phyloP scores from a whole-genome alignment of 345 rosid genomes.

The Odontarrhena argentea region DNA sequence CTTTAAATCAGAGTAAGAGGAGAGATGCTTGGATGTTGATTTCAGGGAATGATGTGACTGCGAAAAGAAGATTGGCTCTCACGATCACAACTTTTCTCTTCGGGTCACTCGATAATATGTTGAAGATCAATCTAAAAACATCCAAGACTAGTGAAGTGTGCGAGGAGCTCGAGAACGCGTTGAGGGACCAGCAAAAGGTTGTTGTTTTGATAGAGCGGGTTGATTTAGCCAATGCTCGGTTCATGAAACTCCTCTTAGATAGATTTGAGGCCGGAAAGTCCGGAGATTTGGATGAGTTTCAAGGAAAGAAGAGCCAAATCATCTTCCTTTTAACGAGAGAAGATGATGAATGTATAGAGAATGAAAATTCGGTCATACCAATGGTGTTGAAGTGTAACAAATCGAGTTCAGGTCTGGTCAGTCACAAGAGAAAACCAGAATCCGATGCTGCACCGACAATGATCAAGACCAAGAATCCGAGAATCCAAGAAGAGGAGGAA shows the following conservation, averaged over 20 bases:
- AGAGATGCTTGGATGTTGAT: conserved; percentile 62
- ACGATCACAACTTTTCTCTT: conserved; percentile 59
- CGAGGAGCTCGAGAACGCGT: conserved; percentile 43
- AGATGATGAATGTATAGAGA: conserved; percentile 38
- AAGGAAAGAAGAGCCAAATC: conserved; percentile 38
- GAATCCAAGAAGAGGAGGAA: conserved; percentile 47
- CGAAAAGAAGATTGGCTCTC: conserved; percentile 74
- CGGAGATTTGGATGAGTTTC: conserved; percentile 35
- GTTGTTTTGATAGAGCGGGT: conserved; percentile 65
- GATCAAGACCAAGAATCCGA: conserved; percentile 47
- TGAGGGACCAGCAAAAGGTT: conserved; percentile 41
- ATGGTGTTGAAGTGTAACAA: conserved; percentile 57
- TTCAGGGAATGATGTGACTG: conserved; percentile 66
- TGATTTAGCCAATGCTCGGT: conserved; percentile 58
- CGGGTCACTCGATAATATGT: conserved; percentile 55
- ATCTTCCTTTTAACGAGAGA: conserved; percentile 62
- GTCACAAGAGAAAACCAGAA: conserved; percentile 66
- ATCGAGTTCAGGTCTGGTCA: conserved; percentile 33
- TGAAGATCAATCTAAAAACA: conserved; percentile 46
- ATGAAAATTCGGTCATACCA: conserved; percentile 48
- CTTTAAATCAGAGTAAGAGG: conserved; percentile 34
- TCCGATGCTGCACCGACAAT: conserved; percentile 35
- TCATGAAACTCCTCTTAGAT: conserved; percentile 56
- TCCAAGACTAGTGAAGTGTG: conserved; percentile 36
- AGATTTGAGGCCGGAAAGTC: conserved; percentile 46